Evolutionary conservation across 2,329 filamentous ascomycete species (phyloP), one percentile per base, ranked within the genome.

Genomic region (Dothiorella sarmentorum): DNA sequence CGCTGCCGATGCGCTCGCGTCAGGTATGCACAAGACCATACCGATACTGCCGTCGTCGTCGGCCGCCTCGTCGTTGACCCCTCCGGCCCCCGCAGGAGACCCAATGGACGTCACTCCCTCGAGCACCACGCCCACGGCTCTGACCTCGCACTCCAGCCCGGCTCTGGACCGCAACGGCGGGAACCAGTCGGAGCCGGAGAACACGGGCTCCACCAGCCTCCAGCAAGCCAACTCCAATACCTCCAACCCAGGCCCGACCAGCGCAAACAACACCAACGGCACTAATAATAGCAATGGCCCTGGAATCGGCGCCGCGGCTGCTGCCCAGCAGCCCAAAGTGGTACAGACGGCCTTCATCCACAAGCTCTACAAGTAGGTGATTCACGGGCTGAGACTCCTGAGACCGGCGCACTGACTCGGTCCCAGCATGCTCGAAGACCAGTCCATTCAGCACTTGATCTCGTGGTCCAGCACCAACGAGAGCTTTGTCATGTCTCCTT

Each of bases 291-390:
- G 73, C 74, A 56, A 76, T 63, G 71, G 72, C 53, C 73, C 73
- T 20, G 75, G 77, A 2, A 73, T 80, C 1, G 79, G 79, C 35
- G 86, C 87, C 18, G 85, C 86, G 1, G 85, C 88, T 4, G 88
- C 88, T 47, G 87, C 92, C 55, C 91, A 96, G 70, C 92, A 96
- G 71, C 92, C 94, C 61, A 99, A 99, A 76, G 93, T 97, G 43
- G 91, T 97, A 15, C 94, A 99, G 77, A 97, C 94, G 10, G 94
- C 94, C 20, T 99, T 99, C 69, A 97, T 99, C 64, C 94, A 99
- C 75, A 99, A 99, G 75, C 84, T 99, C 33, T 99, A 97, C 81
- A 97, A 95, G 92, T 97, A 81, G 70, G 87, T 71, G 52, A 11
- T 22, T 18, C 18, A 18, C 18, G 35, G n/a, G 53, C 49, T 33